These are phyloP conservation scores for Mrakia blollopis DNA, from an alignment of 768 basidiomycete species.

Conservation along the genomic window DNA sequence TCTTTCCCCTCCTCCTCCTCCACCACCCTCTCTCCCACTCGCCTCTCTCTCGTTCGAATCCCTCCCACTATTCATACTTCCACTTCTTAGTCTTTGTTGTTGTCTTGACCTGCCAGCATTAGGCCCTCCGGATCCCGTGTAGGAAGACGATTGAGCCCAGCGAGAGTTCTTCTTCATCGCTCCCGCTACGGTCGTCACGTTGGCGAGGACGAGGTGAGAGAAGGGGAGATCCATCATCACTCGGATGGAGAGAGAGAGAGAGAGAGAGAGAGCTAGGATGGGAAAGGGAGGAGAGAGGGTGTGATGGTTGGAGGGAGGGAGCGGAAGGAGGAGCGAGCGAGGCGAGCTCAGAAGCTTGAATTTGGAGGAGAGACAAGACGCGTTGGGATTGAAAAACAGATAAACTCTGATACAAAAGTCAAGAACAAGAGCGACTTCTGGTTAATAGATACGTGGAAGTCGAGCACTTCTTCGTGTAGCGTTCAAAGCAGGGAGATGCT, in stretches of 20 bases:
- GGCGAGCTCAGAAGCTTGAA: too few species aligned
- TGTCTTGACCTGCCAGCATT: conserved; percentile 6
- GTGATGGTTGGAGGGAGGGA: conserved; percentile 18
- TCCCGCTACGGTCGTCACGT: conserved; percentile 85
- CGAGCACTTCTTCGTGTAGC: too few species aligned
- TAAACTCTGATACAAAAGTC: too few species aligned
- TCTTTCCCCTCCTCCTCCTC: conserved; percentile 43
- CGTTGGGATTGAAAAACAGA: too few species aligned
- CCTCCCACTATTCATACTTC: too few species aligned
- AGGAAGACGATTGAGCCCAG: conserved; percentile 64
- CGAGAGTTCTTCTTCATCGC: conserved; percentile 97
- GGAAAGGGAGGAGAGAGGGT: conserved; percentile 28
- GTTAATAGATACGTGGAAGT: too few species aligned
- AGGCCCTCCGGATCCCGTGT: conserved; percentile 31
- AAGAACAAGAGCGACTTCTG: too few species aligned
- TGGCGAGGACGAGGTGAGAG: conserved; percentile 62
- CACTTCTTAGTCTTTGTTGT: too few species aligned
- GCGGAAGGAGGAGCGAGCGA: too few species aligned
- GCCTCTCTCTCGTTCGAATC: too few species aligned
- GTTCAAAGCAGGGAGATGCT: neutral
- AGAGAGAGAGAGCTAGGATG: conserved; percentile 37
- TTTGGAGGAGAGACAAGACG: too few species aligned
- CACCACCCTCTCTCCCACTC: neutral
- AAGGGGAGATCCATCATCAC: conserved; percentile 25
- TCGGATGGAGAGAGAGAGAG: neutral